Base-by-base conservation (phyloP, 495 filamentous ascomycete species). In the Thermothielavioides terrestris region DNA sequence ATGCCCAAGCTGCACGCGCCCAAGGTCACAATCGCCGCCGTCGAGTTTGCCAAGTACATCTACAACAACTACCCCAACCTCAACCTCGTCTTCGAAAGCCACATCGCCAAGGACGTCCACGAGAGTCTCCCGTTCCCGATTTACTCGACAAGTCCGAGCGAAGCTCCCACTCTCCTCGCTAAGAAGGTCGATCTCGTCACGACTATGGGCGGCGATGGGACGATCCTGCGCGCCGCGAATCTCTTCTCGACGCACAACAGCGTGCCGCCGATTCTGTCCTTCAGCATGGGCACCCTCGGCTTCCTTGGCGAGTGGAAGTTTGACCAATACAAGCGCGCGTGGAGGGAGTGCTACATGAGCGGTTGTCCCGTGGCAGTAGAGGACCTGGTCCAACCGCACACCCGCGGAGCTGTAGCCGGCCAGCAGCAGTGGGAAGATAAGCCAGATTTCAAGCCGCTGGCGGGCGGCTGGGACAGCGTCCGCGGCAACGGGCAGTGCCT, bases 291-390 rank as follows among this genome's bases (percentile, higher is more conserved):
- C 6, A 90, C 90, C 0, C 69, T 98, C 2, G 92, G 92, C 0
- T 98, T 98, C 53, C 71, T 98, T 15, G 90, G 91, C 28, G 92
- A 97, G 67, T 97, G 91, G 89, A 91, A 89, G 55, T 96, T 96
- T 64, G 71, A 74, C 10, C 90, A 97, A 55, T 85, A 89, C 64
- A 91, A 91, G 60, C 77, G 85, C 21, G 92, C 91, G 0, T 95
- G 92, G 68, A 76, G 88, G 22, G 89, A 95, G 62, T 86, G 92
- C 22, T 95, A 92, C 67, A 90, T 94, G 86, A 90, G 86, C 52
- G 89, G 89, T 8, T 82, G 88, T 36, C 73, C 72, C 15, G 81
- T 77, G 20, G 71, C 63, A 0, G 65, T 68, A 21, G 60, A 66
- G 38, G 74, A 72, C 36, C 60, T 68, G 18, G 66, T 59, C 15